Evolutionary conservation across 768 basidiomycete species (phyloP), one percentile per base, ranked within the genome.

Genomic region (Gyrodon lividus): DNA sequence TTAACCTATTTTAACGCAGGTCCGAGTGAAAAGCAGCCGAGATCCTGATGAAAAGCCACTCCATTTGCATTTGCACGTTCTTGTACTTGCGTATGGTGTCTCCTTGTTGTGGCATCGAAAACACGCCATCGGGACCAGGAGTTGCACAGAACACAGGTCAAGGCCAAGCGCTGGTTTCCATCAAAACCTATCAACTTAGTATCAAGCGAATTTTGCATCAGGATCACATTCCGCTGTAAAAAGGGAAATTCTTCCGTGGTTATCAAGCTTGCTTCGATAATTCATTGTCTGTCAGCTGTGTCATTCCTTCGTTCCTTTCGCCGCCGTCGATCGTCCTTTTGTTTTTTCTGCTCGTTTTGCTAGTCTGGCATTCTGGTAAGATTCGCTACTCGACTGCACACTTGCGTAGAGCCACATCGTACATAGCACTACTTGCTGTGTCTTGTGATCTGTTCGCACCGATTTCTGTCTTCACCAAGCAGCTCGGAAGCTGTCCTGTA

Each of bases 241-340:
- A 48, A 28, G n/a, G n/a, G 42, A 38, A 26, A 12, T 14, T 31
- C 30, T 49, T 39, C 43, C 26, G 31, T 23, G 44, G 23, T 47
- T 5, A 37, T 20, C 40, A 44, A 17, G 26, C 20, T 28, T 31
- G 28, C 49, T 52, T 47, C n/a, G 24, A 12, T 51, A 52, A 44
- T 46, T 43, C 52, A 42, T 59, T 38, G 37, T 58, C 52, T 57
- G 64, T 60, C 63, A 43, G 20, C 51, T 30, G 4, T 46, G 31
- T 35, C 31, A 40, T 48, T 52, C 52, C 37, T 34, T 49, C 13
- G 16, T 22, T 38, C 33, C 55, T 35, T 48, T 50, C 46, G 37
- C 39, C 50, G 38, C 46, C 46, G 46, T 35, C 42, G 59, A 54
- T 55, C 59, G 46, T 16, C 49, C 23, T 7, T 38, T 49, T 44